Percentiles rank a stretch among this genome's conserved stretches.
Evolutionary conservation across 73 alveolate species (phyloP).

Genomic region (Blepharisma stoltei): DNA sequence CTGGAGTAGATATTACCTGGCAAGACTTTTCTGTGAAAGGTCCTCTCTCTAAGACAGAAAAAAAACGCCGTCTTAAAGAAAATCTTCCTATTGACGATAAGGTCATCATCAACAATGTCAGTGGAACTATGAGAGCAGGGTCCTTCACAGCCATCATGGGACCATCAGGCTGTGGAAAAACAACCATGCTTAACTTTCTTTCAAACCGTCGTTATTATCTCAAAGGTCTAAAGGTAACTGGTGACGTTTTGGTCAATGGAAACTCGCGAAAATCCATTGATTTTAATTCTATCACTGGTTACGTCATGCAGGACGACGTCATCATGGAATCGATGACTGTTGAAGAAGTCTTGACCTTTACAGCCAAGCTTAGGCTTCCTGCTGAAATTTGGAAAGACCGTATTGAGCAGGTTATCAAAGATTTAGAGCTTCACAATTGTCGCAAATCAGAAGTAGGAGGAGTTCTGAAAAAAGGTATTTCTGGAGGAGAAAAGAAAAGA

Average conservation of each 20-base stretch:
- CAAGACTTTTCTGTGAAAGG: background rate
- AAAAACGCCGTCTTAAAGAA: constrained; percentile 3
- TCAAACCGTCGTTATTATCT: constrained; percentile 68
- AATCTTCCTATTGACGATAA: constrained; percentile 19
- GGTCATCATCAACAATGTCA: constrained; percentile 55
- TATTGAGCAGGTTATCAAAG: constrained; percentile 57
- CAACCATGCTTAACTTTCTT: constrained; percentile 69
- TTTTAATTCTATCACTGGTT: constrained; percentile 71
- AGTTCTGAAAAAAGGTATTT: background rate
- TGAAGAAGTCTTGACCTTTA: constrained; percentile 60
- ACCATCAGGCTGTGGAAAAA: constrained; percentile 89
- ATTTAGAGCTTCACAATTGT: constrained; percentile 41
- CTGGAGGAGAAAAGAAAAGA: constrained; percentile 28
- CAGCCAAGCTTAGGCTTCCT: constrained; percentile 48
- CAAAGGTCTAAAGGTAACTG: constrained; percentile 56
- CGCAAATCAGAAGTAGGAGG: background rate
- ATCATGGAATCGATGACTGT: constrained; percentile 58
- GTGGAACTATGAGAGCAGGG: constrained; percentile 72
- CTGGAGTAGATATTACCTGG: constrained; percentile 4
- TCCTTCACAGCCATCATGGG: constrained; percentile 74
- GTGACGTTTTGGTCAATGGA: constrained; percentile 77
- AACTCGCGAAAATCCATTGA: constrained; percentile 50
- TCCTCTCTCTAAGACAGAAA: background rate
- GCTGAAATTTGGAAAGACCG: constrained; percentile 48
- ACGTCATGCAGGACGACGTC: constrained; percentile 75